Base-by-base conservation (phyloP, 129 eudicot species). In the Kitagawia praeruptora region DNA sequence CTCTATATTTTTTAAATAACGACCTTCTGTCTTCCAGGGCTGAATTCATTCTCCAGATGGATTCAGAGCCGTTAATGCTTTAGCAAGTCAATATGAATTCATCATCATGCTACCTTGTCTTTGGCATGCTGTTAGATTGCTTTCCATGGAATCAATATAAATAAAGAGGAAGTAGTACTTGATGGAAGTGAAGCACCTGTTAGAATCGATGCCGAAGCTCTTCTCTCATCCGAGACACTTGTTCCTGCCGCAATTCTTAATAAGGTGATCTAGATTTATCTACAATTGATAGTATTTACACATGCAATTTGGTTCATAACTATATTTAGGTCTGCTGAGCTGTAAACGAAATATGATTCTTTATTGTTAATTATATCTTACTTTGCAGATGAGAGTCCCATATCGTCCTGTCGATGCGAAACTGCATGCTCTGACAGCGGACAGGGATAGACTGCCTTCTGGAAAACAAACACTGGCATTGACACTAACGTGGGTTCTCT, bases 141-240 rank as follows among this genome's bases (percentile, higher is more conserved):
- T 63, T 96, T 92, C 89, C 99, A 91, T 82, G 99, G 99, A 78
- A 89, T 96, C 81, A 86, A 82, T 71, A 80, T 89, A 75, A 89
- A 86, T 82, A 92, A 91, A 83, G 88, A 84, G 77, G 97, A 92
- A 71, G 88, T 92, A 48, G 41, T 92, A 46, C 93, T 96, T 86
- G 91, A 89, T 83, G 99, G 99, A 77, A 90, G 99, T 88, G 98
- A 96, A 77, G 99, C 99, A 18, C 98, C 98, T 83, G 87, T 78
- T 58, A 84, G 98, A 80, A 83, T 96, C n/a, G 98, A 85, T 85
- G 98, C 92, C 79, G 89, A 87, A 80, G 89, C 97, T 78, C 86
- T 87, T 80, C 84, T 96, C 74, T 88, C 96, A 34, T 85, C 96
- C n/a, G 99, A 96, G 88, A 92, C 86, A 75, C 98, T 96, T 80